Base-by-base conservation (phyloP, 768 basidiomycete species). In the Lactarius pseudohatsudake region DNA sequence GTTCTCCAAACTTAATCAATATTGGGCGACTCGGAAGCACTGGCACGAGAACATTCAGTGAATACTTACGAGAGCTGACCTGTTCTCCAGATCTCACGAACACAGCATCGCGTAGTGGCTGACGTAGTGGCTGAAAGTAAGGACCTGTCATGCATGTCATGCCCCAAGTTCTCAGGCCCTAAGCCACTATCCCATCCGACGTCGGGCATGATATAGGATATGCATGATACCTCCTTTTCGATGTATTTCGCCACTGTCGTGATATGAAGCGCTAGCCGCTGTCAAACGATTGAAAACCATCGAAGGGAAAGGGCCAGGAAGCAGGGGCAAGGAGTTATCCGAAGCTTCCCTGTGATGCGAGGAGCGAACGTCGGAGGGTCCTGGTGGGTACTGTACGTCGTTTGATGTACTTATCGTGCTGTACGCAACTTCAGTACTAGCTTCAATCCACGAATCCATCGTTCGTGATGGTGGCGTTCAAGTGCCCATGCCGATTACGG, bases 401-500 rank as follows among this genome's bases (percentile, higher is more conserved):
- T 30, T 30, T 56, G 32, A 56, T 30, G 10, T 1, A 50, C 47
- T n/a, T 26, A 28, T 16, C 32, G 20, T 32, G 20, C 18, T 50
- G 20, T 38, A 38, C 36, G 36, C 36, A 38, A 38, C 36, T 38
- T 38, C 32, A 34, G 32, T 34, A 8, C 32, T 7, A 38, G 8
- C 36, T 38, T 38, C 34, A 34, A 8, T 34, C 34, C 34, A 34
- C 9, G 34, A 34, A 34, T 9, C 56, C 7, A 15, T 57, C 18
- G 55, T 22, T 57, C 30, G 40, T 64, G 63, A 59, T 41, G 45
- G 57, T 59, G 57, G 57, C 57, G 57, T 18, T 59, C 47, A 20
- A 50, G 47, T 26, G 22, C n/a, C 28, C 57, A 34, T 62, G n/a
- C 62, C 62, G 30, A 55, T 54, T 28, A 30, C 55, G 62, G 55